Conservation (phyloP, 2,329 filamentous ascomycete genomes). For the Fusarium sp. region DNA sequence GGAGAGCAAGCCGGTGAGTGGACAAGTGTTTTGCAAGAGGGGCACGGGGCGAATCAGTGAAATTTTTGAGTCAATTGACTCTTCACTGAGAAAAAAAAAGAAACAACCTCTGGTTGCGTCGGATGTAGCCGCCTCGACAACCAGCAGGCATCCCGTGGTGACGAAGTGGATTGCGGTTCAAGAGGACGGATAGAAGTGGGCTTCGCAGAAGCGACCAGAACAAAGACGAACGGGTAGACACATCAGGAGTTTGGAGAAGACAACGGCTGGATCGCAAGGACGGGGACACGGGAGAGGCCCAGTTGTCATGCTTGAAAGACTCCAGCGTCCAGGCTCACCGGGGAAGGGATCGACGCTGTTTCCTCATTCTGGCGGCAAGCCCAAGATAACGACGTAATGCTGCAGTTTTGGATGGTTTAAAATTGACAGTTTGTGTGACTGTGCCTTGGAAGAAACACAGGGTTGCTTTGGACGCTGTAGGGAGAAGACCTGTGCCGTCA, state of each 20-base stretch:
- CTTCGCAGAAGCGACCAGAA: constrained; percentile 13
- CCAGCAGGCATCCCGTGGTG: constrained; percentile 16
- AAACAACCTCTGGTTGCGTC: neutral
- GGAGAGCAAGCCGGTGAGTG: constrained; percentile 1
- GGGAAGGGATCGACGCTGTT: constrained; percentile 39
- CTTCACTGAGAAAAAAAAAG: neutral
- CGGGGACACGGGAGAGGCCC: constrained; percentile 29
- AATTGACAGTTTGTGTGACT: constrained; percentile 19
- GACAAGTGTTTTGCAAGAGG: constrained; percentile 2
- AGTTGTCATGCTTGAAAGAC: constrained; percentile 30
- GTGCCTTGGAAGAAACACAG: constrained; percentile 17
- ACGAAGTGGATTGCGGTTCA: constrained; percentile 15
- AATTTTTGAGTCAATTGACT: constrained; percentile 16
- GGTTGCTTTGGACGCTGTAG: constrained; percentile 16
- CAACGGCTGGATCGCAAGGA: constrained; percentile 18
- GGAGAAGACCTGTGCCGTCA: constrained; percentile 25
- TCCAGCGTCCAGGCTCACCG: constrained; percentile 22
- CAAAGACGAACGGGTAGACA: constrained; percentile 33
- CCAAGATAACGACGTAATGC: constrained; percentile 38
- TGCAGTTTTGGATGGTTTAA: constrained; percentile 20
- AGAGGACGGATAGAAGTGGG: constrained; percentile 19
- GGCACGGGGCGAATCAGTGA: constrained; percentile 12
- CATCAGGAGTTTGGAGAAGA: constrained; percentile 27
- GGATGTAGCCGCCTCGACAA: constrained; percentile 14
- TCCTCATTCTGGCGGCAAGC: constrained; percentile 4